Conservation (phyloP, 164 flowering plant genomes). For the Hamamelis virginiana region DNA sequence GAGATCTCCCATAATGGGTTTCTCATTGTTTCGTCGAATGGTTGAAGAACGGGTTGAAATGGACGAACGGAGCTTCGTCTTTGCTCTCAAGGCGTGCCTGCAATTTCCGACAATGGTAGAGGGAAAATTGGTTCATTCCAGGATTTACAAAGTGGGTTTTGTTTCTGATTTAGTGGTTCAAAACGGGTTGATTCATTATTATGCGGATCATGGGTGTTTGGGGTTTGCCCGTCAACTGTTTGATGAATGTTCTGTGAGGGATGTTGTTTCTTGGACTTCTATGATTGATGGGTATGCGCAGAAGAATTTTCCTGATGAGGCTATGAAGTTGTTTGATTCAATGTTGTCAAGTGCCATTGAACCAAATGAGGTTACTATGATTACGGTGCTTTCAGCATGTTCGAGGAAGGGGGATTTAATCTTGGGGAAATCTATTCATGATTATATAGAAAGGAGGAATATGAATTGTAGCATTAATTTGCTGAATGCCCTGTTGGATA, state of each 20-base stretch:
- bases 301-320: slow-evolving; percentile 32
- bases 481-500: slow-evolving; percentile 63
- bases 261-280: slow-evolving; percentile 66
- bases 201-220: slow-evolving; percentile 32
- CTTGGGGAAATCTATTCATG: slow-evolving; percentile 40
- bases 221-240: slow-evolving; percentile 41
- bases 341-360: slow-evolving; percentile 39
- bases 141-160: slow-evolving; percentile 49
- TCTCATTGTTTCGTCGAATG: slow-evolving; percentile 46
- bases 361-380: slow-evolving; percentile 75
- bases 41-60: slow-evolving; percentile 37
- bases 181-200: slow-evolving; percentile 61
- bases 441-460: slow-evolving; percentile 28
- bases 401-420: slow-evolving; percentile 42
- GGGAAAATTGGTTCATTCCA: slow-evolving; percentile 45
- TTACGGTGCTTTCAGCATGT: slow-evolving; percentile 63
- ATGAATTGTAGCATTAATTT: slow-evolving; percentile 38
- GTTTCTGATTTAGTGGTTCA: slow-evolving; percentile 35
- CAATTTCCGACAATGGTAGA: slow-evolving; percentile 16
- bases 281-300: slow-evolving; percentile 53
- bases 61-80: slow-evolving; percentile 57
- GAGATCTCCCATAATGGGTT: slow-evolving; percentile 23
- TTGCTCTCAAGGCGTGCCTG: slow-evolving; percentile 54
- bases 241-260: slow-evolving; percentile 40
- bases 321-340: slow-evolving; percentile 38